Evolutionary conservation across 2,329 filamentous ascomycete species (phyloP).

Genomic region (Penicillium sp.): DNA sequence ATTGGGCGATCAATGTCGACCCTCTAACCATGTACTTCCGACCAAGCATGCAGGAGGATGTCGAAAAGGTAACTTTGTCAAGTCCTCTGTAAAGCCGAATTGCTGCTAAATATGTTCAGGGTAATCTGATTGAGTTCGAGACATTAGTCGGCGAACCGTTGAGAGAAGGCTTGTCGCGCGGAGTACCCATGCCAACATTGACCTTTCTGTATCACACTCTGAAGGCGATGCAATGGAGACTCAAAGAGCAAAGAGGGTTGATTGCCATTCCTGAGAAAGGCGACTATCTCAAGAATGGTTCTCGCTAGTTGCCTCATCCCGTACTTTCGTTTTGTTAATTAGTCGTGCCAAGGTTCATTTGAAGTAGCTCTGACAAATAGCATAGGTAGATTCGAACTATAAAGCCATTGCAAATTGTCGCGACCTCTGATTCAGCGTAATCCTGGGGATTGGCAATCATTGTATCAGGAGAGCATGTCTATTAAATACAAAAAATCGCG

Average conservation of each 20-base stretch:
- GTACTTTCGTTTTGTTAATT: too few species aligned
- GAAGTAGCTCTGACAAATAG: neutral
- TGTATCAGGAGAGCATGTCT: too few species aligned
- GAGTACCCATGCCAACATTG: neutral
- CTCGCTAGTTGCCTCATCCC: too few species aligned
- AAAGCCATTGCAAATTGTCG: too few species aligned
- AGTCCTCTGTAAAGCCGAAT: neutral
- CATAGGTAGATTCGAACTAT: too few species aligned
- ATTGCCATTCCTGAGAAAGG: neutral
- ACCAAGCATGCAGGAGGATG: constrained; percentile 7
- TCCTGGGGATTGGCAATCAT: too few species aligned
- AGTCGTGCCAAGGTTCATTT: too few species aligned
- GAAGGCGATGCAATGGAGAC: neutral
- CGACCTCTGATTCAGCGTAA: too few species aligned
- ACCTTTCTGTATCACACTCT: neutral
- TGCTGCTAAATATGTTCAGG: neutral
- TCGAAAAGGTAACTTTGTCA: neutral
- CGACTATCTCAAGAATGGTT: neutral
- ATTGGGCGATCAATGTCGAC: neutral
- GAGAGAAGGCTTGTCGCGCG: neutral
- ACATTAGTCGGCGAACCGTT: neutral
- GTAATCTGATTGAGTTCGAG: neutral
- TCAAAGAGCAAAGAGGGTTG: neutral
- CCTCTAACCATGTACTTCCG: neutral
- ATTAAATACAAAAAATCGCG: too few species aligned